Percentiles rank a stretch among this genome's conserved stretches.
Conservation (phyloP, 2,329 filamentous ascomycete genomes). For the Scorias spongiosa region DNA sequence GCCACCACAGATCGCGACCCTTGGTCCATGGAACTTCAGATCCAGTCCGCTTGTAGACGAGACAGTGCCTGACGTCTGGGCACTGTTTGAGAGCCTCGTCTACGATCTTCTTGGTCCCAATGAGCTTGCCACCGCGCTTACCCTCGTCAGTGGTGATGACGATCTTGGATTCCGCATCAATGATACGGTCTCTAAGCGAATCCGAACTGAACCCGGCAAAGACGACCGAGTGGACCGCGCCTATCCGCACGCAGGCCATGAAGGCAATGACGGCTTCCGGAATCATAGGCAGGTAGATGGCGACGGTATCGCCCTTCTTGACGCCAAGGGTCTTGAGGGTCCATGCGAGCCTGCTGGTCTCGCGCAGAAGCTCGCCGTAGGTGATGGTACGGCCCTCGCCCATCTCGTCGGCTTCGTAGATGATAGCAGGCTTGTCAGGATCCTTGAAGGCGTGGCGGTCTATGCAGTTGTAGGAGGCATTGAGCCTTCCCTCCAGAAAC, state of each 20-base stretch:
- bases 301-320: constrained; percentile 91
- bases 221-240: constrained; percentile 90
- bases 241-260: constrained; percentile 80
- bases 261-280: constrained; percentile 87
- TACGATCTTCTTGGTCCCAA: constrained; percentile 97
- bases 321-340: constrained; percentile 91
- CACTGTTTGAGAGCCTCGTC: constrained; percentile 95
- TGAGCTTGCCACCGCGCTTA: constrained; percentile 92
- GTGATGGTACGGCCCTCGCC: constrained; percentile 76
- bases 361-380: constrained; percentile 80
- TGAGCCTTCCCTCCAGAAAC: constrained; percentile 87
- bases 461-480: constrained; percentile 94
- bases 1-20: constrained; percentile 92
- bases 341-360: constrained; percentile 79
- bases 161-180: constrained; percentile 80
- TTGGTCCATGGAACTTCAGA: constrained; percentile 81
- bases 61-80: constrained; percentile 66
- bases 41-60: constrained; percentile 92
- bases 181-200: constrained; percentile 84
- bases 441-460: constrained; percentile 94
- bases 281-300: constrained; percentile 97
- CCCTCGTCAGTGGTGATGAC: constrained; percentile 97
- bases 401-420: constrained; percentile 94
- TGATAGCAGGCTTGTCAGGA: constrained; percentile 86
- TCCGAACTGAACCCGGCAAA: constrained; percentile 97